Conservation (phyloP, 2,329 filamentous ascomycete genomes). For the Parascedosporium putredinis region DNA sequence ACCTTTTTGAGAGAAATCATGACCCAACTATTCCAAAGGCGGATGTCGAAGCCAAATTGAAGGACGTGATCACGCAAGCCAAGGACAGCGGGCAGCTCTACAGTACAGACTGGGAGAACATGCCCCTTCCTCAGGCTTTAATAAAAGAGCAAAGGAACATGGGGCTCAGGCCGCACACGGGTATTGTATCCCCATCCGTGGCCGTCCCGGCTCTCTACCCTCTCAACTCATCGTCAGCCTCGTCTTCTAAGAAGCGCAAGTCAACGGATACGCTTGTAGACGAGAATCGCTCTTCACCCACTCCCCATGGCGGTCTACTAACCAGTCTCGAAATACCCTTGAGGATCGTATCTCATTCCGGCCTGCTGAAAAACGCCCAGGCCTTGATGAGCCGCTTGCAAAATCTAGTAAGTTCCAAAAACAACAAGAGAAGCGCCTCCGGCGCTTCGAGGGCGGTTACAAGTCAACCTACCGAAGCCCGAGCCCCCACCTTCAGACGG, state of each 20-base stretch:
- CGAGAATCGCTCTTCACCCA: constrained; percentile 36
- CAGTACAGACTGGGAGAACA: constrained; percentile 68
- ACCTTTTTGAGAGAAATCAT: constrained; percentile 71
- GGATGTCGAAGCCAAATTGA: constrained; percentile 78
- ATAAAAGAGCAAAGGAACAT: constrained; percentile 59
- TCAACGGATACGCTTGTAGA: constrained; percentile 53
- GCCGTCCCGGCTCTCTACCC: constrained; percentile 13
- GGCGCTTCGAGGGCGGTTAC: constrained; percentile 68
- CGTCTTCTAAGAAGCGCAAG: constrained; percentile 67
- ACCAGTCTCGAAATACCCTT: constrained; percentile 39
- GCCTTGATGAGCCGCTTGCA: constrained; percentile 30
- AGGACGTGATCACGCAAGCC: constrained; percentile 72
- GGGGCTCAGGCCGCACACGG: constrained; percentile 31
- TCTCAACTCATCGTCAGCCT: constrained; percentile 10
- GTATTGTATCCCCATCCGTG: constrained; percentile 18
- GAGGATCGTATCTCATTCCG: constrained; percentile 65
- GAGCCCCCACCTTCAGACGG: constrained; percentile 47
- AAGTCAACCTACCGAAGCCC: constrained; percentile 45
- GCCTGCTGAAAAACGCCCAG: constrained; percentile 34
- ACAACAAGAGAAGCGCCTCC: constrained; percentile 77
- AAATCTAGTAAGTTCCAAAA: constrained; percentile 80
- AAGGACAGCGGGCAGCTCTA: constrained; percentile 64
- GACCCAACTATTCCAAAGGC: constrained; percentile 48
- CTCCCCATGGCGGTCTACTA: constrained; percentile 70
- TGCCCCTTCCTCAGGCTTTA: constrained; percentile 78